Conservation (phyloP, 345 rosid genomes). For the Salix caprea region DNA sequence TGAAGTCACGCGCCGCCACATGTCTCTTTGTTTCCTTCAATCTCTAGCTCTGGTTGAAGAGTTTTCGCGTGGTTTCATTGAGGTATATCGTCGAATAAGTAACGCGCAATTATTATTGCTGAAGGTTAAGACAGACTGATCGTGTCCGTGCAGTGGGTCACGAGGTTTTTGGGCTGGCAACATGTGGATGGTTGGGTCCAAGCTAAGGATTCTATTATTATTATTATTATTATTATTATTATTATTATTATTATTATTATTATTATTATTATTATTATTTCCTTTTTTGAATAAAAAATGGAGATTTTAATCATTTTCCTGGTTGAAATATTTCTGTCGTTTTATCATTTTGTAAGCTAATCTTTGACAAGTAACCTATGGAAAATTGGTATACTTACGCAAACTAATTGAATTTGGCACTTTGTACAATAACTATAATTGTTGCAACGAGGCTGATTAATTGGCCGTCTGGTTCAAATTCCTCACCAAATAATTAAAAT, state of each 20-base stretch:
- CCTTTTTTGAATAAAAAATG: too few relatives aligned
- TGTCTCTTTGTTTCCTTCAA: constrained; percentile 11
- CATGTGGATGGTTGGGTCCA: background rate
- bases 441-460: background rate
- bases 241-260: too few relatives aligned
- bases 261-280: too few relatives aligned
- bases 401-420: background rate
- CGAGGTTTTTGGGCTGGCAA: background rate
- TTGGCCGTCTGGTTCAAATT: background rate
- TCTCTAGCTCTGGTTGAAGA: background rate
- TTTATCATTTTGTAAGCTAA: too few relatives aligned
- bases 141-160: too few relatives aligned
- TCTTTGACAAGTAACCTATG: background rate
- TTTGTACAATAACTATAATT: too few relatives aligned
- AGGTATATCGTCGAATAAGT: constrained; percentile 39
- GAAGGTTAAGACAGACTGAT: too few relatives aligned
- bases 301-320: too few relatives aligned
- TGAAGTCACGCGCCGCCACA: constrained; percentile 80
- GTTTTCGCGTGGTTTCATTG: constrained; percentile 1
- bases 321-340: too few relatives aligned
- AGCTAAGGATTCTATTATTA: too few relatives aligned
- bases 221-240: too few relatives aligned
- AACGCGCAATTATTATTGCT: background rate
- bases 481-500: background rate
- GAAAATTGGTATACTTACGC: background rate